Evolutionary conservation across 257 asterid genomes (phyloP).

Genomic region (Nicotiana noctiflora): DNA sequence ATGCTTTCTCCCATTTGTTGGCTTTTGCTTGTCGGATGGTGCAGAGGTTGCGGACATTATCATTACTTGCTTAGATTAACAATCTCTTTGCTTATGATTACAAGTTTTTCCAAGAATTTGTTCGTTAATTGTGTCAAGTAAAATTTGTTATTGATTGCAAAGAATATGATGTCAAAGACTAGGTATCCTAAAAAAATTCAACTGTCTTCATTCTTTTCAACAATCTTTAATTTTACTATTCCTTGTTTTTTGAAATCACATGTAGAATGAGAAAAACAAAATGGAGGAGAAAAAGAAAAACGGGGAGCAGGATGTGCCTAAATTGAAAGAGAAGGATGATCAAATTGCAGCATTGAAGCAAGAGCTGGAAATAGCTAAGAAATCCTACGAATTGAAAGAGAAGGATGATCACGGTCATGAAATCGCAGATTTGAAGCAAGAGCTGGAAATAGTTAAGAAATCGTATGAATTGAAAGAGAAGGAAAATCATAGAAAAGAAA

Average conservation of each 20-base stretch:
- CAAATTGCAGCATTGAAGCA: conserved; percentile 24
- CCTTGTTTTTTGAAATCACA: not conserved
- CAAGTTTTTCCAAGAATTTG: not conserved
- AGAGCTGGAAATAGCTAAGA: conserved; percentile 17
- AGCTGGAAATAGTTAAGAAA: conserved; percentile 30
- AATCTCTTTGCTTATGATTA: not conserved
- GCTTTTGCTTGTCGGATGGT: not conserved
- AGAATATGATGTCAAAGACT: not conserved
- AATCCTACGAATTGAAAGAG: conserved; percentile 4
- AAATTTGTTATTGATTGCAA: not conserved
- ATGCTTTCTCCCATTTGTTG: not conserved
- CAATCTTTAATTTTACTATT: not conserved
- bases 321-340: conserved; percentile 33
- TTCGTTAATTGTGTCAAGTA: not conserved
- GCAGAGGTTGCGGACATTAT: not conserved
- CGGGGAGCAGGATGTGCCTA: conserved; percentile 30
- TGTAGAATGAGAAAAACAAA: conserved; percentile 35
- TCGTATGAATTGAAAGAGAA: conserved; percentile 38
- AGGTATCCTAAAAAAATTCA: not conserved
- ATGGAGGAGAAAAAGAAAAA: conserved; percentile 13
- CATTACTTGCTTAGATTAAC: not conserved
- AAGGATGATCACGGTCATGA: conserved; percentile 9
- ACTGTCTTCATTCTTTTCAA: not conserved
- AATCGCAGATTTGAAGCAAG: conserved; percentile 22
- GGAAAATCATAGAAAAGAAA: conserved; percentile 29